Conservation (phyloP, 768 basidiomycete species). For the Neoboletus brunneissimus region DNA sequence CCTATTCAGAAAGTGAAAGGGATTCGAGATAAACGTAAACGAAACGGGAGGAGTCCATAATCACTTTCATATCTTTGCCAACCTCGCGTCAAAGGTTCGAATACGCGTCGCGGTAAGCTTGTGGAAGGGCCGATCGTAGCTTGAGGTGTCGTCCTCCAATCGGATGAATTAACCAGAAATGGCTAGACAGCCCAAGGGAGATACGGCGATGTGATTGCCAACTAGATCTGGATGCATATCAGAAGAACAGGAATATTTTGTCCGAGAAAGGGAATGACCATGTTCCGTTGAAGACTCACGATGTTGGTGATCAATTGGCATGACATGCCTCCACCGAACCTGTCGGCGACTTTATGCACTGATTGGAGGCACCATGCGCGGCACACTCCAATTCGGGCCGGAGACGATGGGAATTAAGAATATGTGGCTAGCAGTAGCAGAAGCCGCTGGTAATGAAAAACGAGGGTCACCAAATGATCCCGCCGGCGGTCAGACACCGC, state of each 20-base stretch:
- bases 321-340: not conserved
- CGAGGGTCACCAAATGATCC: no score
- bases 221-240: not conserved
- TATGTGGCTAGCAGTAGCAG: not conserved
- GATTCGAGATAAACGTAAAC: not conserved
- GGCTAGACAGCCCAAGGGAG: not conserved
- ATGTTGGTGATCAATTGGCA: constrained; percentile 3
- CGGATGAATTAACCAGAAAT: not conserved
- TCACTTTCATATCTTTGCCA: not conserved
- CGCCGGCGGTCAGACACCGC: not conserved
- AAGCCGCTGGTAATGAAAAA: not conserved
- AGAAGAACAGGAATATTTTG: not conserved
- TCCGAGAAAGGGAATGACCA: not conserved
- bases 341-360: constrained; percentile 2
- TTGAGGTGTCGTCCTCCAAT: not conserved
- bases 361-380: not conserved
- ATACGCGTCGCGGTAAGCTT: not conserved
- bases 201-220: not conserved
- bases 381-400: not conserved
- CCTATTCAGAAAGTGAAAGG: not conserved
- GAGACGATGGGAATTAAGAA: not conserved
- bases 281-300: not conserved
- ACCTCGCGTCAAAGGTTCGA: not conserved
- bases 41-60: not conserved
- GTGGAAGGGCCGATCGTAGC: not conserved